These are phyloP conservation scores for Aspergillus tamarii DNA, from an alignment of 2,329 filamentous ascomycete species.

Conservation along the genomic window DNA sequence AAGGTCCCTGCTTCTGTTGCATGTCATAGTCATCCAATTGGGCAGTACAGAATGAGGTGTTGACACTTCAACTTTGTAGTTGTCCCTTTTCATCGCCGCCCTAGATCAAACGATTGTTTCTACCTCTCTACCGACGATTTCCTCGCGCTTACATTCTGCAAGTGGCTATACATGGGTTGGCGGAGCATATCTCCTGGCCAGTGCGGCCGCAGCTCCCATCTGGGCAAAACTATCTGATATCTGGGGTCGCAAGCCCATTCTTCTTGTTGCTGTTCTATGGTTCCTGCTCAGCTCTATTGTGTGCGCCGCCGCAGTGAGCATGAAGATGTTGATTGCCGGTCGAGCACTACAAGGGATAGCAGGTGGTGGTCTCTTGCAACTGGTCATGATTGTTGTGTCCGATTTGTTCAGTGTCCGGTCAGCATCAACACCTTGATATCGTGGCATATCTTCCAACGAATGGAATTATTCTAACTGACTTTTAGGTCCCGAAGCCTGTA, in stretches of 20 bases:
- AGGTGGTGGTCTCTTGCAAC: conserved; percentile 54
- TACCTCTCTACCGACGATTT: conserved; percentile 63
- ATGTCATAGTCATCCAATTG: background rate
- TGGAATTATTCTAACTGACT: background rate
- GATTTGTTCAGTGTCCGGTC: conserved; percentile 57
- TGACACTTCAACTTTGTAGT: background rate
- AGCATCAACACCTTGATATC: background rate
- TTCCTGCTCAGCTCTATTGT: conserved; percentile 56
- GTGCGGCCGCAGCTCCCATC: conserved; percentile 65
- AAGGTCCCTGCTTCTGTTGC: background rate
- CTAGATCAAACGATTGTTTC: conserved; percentile 58
- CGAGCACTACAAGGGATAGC: conserved; percentile 57
- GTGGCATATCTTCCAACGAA: background rate
- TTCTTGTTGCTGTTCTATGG: conserved; percentile 50
- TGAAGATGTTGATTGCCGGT: conserved; percentile 57
- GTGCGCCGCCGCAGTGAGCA: conserved; percentile 49
- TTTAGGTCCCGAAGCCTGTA: conserved; percentile 50
- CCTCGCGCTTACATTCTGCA: conserved; percentile 64
- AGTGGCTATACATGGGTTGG: conserved; percentile 78
- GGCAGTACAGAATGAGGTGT: background rate
- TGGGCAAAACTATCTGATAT: conserved; percentile 68
- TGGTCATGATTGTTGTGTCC: conserved; percentile 57
- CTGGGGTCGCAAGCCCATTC: conserved; percentile 59
- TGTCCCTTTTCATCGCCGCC: conserved; percentile 22
- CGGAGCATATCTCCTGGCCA: conserved; percentile 71